Evolutionary conservation across 345 rosid genomes (phyloP), one percentile per base, ranked within the genome.

Genomic region (Schrenkiella parvula): DNA sequence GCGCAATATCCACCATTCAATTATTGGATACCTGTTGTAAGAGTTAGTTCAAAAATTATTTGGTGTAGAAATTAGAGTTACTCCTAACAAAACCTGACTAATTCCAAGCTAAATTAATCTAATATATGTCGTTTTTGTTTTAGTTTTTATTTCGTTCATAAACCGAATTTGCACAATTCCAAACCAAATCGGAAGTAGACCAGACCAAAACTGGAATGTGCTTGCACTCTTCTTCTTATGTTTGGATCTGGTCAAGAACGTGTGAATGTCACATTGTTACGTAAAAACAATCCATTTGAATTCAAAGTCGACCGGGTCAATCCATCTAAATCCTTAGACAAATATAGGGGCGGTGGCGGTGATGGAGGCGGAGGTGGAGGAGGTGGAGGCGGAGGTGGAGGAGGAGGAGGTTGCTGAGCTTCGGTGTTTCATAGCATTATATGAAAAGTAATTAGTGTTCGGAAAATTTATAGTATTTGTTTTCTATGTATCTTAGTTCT

Each of bases 401-500:
- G 69, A 0, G 21, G 58, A 4, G 44, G 69, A 25, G 65, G 71
- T 25, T 73, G 56, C 14, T 64, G 71, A 73, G 29, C 38, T 63
- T 50, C 10, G 60, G 47, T 26, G 39, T 37, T 26, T 60, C 7
- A 12, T 26, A 59, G 13, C 32, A 18, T 18, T 8, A 26, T 50
- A 37, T 22, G 19, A 61, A 8, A 22, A 13, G 7, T 18, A 19
- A 12, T 14, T 21, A 14, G 5, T 18, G 43, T 22, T 28, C 1
- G 14, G 7, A 59, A 47, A 25, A 17, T 25, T 58, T 6, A 3
- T 34, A 23, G 5, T 2, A n/a, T 21, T 12, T 14, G 0, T 31
- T 56, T 41, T 21, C 4, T 42, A 13, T 46, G 17, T 3, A 43
- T 48, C 5, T 22, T 68, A 41, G 19, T 39, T 67, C n/a, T 53